A percentile compares a stretch with the other conserved stretches of the same genome.
Conservation (phyloP, 352 stramenopile species). For the Phytopythium delawarense region DNA sequence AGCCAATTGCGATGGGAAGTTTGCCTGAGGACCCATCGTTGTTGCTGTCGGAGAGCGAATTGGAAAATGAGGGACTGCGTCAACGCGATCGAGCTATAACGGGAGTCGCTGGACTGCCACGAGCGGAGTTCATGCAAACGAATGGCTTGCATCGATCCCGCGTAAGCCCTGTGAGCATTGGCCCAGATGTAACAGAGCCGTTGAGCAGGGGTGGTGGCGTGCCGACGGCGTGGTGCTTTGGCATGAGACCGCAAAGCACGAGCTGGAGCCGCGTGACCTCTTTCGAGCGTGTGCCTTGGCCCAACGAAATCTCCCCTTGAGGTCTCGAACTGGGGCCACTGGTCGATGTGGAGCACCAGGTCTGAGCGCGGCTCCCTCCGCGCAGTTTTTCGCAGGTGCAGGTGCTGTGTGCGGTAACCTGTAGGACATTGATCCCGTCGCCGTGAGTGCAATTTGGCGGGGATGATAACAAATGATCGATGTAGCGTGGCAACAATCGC, state of each 20-base stretch:
- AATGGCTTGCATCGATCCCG: not conserved
- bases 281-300: not conserved
- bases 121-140: not conserved
- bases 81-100: not conserved
- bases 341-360: too few species aligned
- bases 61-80: slow-evolving; percentile 6
- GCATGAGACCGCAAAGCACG: not conserved
- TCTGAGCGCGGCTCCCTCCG: not conserved
- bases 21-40: not conserved
- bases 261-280: not conserved
- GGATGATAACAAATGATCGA: not conserved
- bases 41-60: slow-evolving; percentile 5
- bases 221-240: not conserved
- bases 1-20: slow-evolving; percentile 8
- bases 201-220: not conserved
- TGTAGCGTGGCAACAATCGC: not conserved
- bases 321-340: too few species aligned
- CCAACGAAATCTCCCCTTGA: not conserved
- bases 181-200: too few species aligned
- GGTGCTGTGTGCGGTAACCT: too few species aligned
- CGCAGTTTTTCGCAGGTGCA: not conserved
- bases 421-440: not conserved
- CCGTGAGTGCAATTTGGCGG: not conserved
- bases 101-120: not conserved
- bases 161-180: not conserved